phyloP scores from a whole-genome alignment of 73 alveolate species.

The Effrenium voratum region DNA sequence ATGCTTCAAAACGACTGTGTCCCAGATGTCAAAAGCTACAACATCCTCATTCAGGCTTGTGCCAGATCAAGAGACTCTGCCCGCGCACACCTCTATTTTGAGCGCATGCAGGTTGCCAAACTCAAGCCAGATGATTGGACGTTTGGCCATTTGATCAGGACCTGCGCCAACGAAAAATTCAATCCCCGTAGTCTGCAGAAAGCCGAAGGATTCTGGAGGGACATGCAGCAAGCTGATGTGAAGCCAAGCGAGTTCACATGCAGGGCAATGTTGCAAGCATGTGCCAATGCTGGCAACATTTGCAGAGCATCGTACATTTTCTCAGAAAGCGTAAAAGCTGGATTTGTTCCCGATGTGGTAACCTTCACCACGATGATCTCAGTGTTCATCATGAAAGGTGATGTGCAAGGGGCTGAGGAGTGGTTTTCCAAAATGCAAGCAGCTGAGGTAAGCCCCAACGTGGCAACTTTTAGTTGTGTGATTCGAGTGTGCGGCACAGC shows the following conservation, averaged over 20 bases:
- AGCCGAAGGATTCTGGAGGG: constrained; percentile 39
- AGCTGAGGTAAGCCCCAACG: constrained; percentile 5
- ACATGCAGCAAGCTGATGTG: constrained; percentile 43
- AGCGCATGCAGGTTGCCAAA: constrained; percentile 10
- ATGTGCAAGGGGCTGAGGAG: constrained; percentile 41
- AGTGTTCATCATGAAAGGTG: not conserved
- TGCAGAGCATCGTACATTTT: constrained; percentile 2
- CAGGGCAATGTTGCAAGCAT: constrained; percentile 6
- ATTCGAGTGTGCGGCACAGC: constrained; percentile 55
- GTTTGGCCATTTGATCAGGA: constrained; percentile 58
- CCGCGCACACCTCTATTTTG: constrained; percentile 17
- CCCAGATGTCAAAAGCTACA: constrained; percentile 63
- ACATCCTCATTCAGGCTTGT: constrained; percentile 47
- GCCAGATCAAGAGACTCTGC: constrained; percentile 28
- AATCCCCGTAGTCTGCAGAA: constrained; percentile 7
- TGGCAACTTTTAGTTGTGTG: constrained; percentile 28
- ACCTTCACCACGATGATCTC: constrained; percentile 44
- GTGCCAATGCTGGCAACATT: constrained; percentile 47
- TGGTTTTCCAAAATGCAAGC: constrained; percentile 45
- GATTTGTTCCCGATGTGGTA: constrained; percentile 12
- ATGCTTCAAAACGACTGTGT: not conserved
- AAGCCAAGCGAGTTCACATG: constrained; percentile 32
- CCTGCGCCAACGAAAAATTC: not conserved
- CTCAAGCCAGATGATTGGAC: constrained; percentile 9
- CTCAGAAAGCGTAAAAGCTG: not conserved